Base-by-base conservation (phyloP, 2,329 filamentous ascomycete species). In the Xylariaceae sp. region DNA sequence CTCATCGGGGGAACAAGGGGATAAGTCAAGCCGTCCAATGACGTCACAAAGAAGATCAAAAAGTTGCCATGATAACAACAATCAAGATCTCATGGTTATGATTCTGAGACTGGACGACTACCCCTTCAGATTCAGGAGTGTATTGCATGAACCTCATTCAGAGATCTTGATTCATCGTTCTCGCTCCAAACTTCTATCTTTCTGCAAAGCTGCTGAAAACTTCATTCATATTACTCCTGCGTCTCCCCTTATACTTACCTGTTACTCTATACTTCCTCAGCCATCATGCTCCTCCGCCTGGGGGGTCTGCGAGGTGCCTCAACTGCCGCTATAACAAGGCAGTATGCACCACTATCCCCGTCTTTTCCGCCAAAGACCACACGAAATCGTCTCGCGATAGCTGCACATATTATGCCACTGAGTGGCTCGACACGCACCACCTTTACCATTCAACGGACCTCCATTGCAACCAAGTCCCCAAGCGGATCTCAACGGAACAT, bases 401-500 rank as follows among this genome's bases (percentile, higher is more conserved):
- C 37, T 9, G 29, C 35, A 12, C 48, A 51, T 19, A 40, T 43
- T 26, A 46, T 27, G 30, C 26, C 54, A 34, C 60, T 42, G 27
- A n/a, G 49, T 6, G 39, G 45, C 3, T 6, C 48, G 31, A 32
- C 47, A 6, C 58, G 44, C 6, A 42, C 58, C 9, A 31, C 53
- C n/a, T 49, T 58, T 9, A 51, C 62, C 2, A 50, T 59, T 44
- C 65, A 66, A 59, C 56, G 61, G 59, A 55, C 66, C 54, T 19
- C 54, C 47, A 62, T 62, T 64, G 61, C 62, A 58, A 65, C 68
- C 62, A 70, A 68, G 51, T 31, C 63, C 1, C 55, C 61, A 9
- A 61, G 50, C 37, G 59, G 59, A 1, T 45, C 64, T 9, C 66
- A 65, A 47, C 48, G 55, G 19, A 63, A 69, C 40, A 79, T 81